Evolutionary conservation across 331 rosid species (phyloP).

Genomic region (Acacia concinna): DNA sequence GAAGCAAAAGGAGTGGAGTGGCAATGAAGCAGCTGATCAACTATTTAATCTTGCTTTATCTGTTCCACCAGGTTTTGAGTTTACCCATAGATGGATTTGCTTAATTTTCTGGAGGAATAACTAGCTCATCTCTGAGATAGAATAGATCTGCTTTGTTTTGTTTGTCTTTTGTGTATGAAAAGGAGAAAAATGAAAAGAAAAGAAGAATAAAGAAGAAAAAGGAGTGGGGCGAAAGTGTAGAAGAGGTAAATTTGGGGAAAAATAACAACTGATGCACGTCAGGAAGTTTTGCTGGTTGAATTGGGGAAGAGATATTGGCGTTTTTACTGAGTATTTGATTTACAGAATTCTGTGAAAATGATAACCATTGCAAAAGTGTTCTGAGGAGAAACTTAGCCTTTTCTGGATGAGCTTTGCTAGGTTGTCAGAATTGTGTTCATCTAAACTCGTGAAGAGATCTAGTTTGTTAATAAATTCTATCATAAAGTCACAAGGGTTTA

Average conservation of each 20-base stretch:
- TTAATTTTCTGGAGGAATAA: not conserved
- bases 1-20: not conserved
- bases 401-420: not conserved
- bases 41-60: not conserved
- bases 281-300: not conserved
- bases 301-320: not conserved
- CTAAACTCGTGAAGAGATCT: not conserved
- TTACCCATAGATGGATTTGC: not conserved
- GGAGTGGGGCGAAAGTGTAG: not conserved
- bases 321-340: not conserved
- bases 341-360: not conserved
- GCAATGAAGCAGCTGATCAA: not conserved
- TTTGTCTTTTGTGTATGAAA: not conserved
- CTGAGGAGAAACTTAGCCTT: not conserved
- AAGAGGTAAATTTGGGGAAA: not conserved
- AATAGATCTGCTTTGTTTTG: not conserved
- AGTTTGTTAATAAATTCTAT: no score
- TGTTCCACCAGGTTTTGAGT: not conserved
- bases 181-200: not conserved
- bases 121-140: not conserved
- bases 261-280: not conserved
- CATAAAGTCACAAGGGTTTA: no score
- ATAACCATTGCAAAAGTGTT: not conserved
- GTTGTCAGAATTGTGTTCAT: not conserved
- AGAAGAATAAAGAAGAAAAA: not conserved